Evolutionary conservation across 2,329 filamentous ascomycete species (phyloP).

Genomic region (Echinosphaeria canescens): DNA sequence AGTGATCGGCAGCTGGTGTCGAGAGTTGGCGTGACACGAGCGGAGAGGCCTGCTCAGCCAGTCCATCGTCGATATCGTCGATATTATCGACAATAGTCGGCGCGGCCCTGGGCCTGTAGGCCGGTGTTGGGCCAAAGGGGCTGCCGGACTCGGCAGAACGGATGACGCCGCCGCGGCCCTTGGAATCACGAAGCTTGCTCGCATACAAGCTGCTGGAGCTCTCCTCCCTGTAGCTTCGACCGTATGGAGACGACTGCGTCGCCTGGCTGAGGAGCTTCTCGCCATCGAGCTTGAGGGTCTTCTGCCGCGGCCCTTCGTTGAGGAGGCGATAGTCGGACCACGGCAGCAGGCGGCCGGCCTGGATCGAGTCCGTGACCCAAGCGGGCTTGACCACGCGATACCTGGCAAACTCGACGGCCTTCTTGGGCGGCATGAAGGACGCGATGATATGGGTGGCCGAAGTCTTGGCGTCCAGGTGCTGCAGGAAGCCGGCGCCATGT

Average conservation of each 20-base stretch:
- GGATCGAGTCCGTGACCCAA: slow-evolving; percentile 82
- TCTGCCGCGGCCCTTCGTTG: slow-evolving; percentile 68
- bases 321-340: slow-evolving; percentile 76
- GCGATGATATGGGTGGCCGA: slow-evolving; percentile 92
- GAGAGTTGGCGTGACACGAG: no score
- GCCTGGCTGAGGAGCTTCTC: slow-evolving; percentile 46
- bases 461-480: slow-evolving; percentile 90
- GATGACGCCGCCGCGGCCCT: slow-evolving; percentile 5
- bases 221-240: slow-evolving; percentile 72
- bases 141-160: slow-evolving; percentile 6
- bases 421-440: slow-evolving; percentile 77
- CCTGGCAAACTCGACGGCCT: slow-evolving; percentile 65
- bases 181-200: slow-evolving; percentile 33
- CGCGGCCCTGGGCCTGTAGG: no score
- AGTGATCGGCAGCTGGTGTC: neutral
- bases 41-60: no score
- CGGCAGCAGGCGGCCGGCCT: slow-evolving; percentile 58
- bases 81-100: no score
- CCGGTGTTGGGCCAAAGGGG: slow-evolving; percentile 5
- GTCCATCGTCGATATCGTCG: neutral
- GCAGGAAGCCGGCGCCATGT: slow-evolving; percentile 85
- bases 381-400: slow-evolving; percentile 89
- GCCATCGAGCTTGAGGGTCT: slow-evolving; percentile 39
- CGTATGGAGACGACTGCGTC: slow-evolving; percentile 28
- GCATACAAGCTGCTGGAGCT: slow-evolving; percentile 69